Percentiles rank a stretch among this genome's conserved stretches.
Conservation (phyloP, 495 filamentous ascomycete genomes). For the Peziza echinospora region DNA sequence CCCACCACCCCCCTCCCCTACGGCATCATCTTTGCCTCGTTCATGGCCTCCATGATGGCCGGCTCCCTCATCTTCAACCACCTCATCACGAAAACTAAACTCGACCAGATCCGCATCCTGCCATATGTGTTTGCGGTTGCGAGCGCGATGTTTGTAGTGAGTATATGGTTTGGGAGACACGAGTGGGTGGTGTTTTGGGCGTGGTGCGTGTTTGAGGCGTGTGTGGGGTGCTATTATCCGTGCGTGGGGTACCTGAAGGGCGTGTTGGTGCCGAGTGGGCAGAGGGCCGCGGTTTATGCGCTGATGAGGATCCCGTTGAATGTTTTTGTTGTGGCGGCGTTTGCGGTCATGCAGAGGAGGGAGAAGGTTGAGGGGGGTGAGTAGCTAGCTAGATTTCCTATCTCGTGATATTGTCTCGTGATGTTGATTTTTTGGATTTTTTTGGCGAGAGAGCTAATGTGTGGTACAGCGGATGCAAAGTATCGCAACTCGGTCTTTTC, state of each 20-base stretch:
- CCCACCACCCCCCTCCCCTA: slow-evolving; percentile 25
- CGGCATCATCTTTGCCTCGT: slow-evolving; percentile 33
- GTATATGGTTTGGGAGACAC: slow-evolving; percentile 16
- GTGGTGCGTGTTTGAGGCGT: slow-evolving; percentile 32
- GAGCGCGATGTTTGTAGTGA: slow-evolving; percentile 23
- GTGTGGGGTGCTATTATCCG: slow-evolving; percentile 34
- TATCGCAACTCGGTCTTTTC: too few relatives aligned
- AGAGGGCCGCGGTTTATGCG: slow-evolving; percentile 31
- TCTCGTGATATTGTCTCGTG: too few relatives aligned
- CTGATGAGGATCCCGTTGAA: slow-evolving; percentile 33
- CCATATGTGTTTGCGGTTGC: slow-evolving; percentile 20
- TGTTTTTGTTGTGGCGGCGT: slow-evolving; percentile 29
- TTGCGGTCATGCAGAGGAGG: slow-evolving; percentile 17
- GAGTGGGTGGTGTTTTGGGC: slow-evolving; percentile 30
- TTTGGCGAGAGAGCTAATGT: too few relatives aligned
- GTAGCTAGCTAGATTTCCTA: too few relatives aligned
- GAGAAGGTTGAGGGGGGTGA: too few relatives aligned
- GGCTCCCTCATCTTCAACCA: slow-evolving; percentile 26
- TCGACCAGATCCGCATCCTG: slow-evolving; percentile 21
- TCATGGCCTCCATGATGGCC: slow-evolving; percentile 35
- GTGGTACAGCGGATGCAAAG: too few relatives aligned
- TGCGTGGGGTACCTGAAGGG: slow-evolving; percentile 30
- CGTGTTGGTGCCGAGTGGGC: slow-evolving; percentile 27
- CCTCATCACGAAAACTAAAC: slow-evolving; percentile 14
- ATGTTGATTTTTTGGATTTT: too few relatives aligned